Evolutionary conservation across 805 yeast species (phyloP).

Genomic region (Candida tibetensis): DNA sequence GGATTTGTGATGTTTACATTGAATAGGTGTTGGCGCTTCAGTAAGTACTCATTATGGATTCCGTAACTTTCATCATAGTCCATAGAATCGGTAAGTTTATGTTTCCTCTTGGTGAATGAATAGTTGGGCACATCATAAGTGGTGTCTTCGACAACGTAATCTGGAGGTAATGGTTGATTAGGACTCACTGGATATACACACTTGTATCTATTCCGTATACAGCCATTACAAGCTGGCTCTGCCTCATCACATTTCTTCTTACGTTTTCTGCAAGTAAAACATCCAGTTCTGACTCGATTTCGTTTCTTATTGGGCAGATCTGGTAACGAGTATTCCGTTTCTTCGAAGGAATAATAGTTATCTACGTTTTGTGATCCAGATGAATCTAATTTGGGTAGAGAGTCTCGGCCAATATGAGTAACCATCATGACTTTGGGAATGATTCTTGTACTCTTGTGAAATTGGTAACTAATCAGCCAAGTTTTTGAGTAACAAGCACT

Average conservation of each 20-base stretch:
- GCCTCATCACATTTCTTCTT: constrained; percentile 17
- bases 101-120: constrained; percentile 5
- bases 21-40: constrained; percentile 4
- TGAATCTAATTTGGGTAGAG: too few species aligned
- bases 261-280: constrained; percentile 14
- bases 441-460: too few species aligned
- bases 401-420: background rate
- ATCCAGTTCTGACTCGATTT: constrained; percentile 12
- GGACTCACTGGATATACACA: constrained; percentile 12
- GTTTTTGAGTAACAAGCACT: too few species aligned
- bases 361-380: too few species aligned
- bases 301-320: too few species aligned
- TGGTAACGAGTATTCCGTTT: background rate
- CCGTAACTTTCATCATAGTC: too few species aligned
- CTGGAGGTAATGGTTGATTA: constrained; percentile 10
- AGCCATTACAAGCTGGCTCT: constrained; percentile 12
- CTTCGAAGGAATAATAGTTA: constrained; percentile 1
- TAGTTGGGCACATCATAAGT: too few species aligned
- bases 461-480: too few species aligned
- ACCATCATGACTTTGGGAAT: too few species aligned
- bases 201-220: constrained; percentile 10
- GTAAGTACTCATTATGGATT: background rate
- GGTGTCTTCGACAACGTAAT: constrained; percentile 5
- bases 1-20: constrained; percentile 7
- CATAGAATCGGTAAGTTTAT: background rate